These are phyloP conservation scores for Magnaporthiopsis incrustans DNA, from an alignment of 2,329 filamentous ascomycete genomes.

Conservation along the genomic window DNA sequence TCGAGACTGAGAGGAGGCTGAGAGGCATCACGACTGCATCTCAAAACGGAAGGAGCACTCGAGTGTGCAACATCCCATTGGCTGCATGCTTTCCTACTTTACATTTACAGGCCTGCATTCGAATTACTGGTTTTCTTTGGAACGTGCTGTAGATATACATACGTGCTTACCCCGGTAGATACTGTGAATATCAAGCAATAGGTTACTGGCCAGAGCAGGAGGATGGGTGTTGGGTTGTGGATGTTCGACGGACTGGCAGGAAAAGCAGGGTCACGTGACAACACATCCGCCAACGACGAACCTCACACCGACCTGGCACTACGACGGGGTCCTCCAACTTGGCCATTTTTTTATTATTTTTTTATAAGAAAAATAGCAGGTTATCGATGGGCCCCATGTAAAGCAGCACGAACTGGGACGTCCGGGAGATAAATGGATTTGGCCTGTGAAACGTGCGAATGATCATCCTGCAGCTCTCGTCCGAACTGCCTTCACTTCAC, in stretches of 20 bases:
- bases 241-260: background rate
- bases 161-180: no score
- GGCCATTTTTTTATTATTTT: no score
- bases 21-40: background rate
- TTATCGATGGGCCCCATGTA: no score
- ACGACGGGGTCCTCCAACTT: background rate
- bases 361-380: no score
- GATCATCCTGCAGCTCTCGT: background rate
- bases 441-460: no score
- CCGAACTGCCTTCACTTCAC: background rate
- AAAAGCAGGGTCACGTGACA: background rate
- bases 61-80: background rate
- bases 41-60: background rate
- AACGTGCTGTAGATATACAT: background rate
- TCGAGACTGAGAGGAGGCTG: background rate
- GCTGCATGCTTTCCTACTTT: background rate
- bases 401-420: no score
- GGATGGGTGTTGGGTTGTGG: background rate
- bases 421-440: background rate
- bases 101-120: background rate
- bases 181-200: no score
- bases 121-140: fast-evolving
- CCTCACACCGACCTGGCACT: background rate
- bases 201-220: background rate
- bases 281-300: no score